Evolutionary conservation across 2,329 filamentous ascomycete genomes (phyloP).

Genomic region (Fusarium nodosum): DNA sequence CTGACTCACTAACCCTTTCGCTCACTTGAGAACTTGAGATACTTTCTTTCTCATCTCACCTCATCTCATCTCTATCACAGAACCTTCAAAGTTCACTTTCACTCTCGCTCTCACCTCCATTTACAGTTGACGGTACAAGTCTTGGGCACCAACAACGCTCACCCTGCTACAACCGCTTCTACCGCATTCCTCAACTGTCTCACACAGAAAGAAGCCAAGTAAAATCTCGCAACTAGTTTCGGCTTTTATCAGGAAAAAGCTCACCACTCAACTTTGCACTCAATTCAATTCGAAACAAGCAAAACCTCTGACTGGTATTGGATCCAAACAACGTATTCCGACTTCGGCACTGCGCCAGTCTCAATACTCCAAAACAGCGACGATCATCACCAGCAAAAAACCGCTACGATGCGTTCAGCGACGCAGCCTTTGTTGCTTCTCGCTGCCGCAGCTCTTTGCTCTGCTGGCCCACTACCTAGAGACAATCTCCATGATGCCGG

Average conservation of each 20-base stretch:
- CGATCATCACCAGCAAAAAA: constrained; percentile 14
- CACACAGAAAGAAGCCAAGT: constrained; percentile 30
- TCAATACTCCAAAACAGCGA: constrained; percentile 8
- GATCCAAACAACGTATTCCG: constrained; percentile 24
- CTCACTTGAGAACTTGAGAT: constrained; percentile 6
- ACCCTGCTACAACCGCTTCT: constrained; percentile 32
- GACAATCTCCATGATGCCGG: constrained; percentile 64
- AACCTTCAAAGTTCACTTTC: constrained; percentile 20
- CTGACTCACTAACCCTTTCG: constrained; percentile 14
- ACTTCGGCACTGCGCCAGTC: constrained; percentile 22
- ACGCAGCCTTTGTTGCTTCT: constrained; percentile 57
- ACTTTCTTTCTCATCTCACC: constrained; percentile 12
- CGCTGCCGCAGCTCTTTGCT: constrained; percentile 51
- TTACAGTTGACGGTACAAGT: constrained; percentile 16
- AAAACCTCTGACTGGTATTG: constrained; percentile 30
- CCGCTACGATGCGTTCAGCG: constrained; percentile 45
- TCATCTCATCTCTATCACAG: constrained; percentile 22
- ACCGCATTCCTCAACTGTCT: constrained; percentile 37
- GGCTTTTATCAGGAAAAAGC: constrained; percentile 5
- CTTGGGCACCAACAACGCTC: constrained; percentile 38
- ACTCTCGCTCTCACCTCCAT: constrained; percentile 10
- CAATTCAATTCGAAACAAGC: constrained; percentile 25
- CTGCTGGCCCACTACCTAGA: constrained; percentile 64
- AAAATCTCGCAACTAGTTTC: constrained; percentile 32
- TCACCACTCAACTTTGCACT: constrained; percentile 8